Percentiles rank a stretch among this genome's conserved stretches.
Conservation (phyloP, 2,329 filamentous ascomycete genomes). For the Magnaporthiopsis rhizophila region DNA sequence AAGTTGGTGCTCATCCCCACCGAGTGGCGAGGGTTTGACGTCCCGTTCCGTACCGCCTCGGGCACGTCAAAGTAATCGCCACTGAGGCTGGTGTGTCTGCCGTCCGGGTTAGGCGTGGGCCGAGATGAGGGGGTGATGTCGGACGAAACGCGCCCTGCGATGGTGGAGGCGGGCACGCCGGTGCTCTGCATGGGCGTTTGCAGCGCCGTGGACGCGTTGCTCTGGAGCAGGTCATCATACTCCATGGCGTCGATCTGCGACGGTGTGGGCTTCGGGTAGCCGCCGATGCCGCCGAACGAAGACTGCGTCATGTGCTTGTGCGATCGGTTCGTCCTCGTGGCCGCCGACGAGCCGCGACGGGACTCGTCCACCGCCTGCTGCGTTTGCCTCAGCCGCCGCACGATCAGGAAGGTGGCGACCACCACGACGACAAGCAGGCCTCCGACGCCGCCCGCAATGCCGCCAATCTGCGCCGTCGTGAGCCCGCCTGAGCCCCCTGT, state of each 20-base stretch:
- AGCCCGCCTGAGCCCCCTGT: constrained; percentile 20
- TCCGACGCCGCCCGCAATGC: constrained; percentile 44
- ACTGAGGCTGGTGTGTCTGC: constrained; percentile 4
- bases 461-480: constrained; percentile 36
- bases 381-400: constrained; percentile 40
- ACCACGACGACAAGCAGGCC: constrained; percentile 40
- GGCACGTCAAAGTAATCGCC: constrained; percentile 25
- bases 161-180: background rate
- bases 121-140: background rate
- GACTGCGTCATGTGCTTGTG: constrained; percentile 23
- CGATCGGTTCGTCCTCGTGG: constrained; percentile 19
- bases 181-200: background rate
- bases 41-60: background rate
- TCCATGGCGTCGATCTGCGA: constrained; percentile 36
- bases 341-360: constrained; percentile 1
- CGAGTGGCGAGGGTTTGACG: constrained; percentile 12
- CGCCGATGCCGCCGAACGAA: background rate
- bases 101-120: constrained; percentile 14
- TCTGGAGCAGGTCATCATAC: constrained; percentile 28
- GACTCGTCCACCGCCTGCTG: constrained; percentile 30
- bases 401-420: constrained; percentile 37
- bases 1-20: constrained; percentile 8
- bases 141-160: background rate
- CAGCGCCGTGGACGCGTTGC: background rate
- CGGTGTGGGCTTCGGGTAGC: constrained; percentile 24